Conservation (phyloP, 768 basidiomycete genomes). For the Kwoniella heveanensis region DNA sequence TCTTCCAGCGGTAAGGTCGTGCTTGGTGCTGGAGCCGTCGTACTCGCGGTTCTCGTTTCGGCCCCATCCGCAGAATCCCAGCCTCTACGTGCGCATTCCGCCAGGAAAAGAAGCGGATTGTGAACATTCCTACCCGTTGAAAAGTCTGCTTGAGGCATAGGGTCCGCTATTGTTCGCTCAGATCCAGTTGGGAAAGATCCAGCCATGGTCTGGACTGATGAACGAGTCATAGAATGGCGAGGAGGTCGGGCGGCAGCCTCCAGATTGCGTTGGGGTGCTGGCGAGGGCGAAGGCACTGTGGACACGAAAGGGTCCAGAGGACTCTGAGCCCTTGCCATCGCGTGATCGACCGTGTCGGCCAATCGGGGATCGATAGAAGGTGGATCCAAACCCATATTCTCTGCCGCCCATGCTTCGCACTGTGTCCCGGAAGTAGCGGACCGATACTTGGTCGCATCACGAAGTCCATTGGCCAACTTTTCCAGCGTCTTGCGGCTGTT, state of each 20-base stretch:
- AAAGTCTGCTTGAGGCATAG: conserved; percentile 8
- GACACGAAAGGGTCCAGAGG: conserved; percentile 14
- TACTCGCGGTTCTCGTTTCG: background rate
- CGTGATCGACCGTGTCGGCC: background rate
- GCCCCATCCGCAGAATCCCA: conserved; percentile 14
- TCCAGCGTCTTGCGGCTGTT: conserved; percentile 19
- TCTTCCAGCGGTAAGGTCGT: conserved; percentile 9
- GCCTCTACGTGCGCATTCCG: conserved; percentile 18
- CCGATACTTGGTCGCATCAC: background rate
- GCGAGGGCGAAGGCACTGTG: background rate
- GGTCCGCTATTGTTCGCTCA: conserved; percentile 5
- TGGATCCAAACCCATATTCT: background rate
- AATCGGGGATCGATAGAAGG: background rate
- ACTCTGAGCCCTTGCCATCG: conserved; percentile 1
- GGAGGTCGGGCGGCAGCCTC: background rate
- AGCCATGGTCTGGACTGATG: conserved; percentile 6
- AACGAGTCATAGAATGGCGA: conserved; percentile 10
- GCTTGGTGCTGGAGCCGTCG: conserved; percentile 5
- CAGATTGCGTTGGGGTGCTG: background rate
- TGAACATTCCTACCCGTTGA: conserved; percentile 12
- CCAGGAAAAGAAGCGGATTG: conserved; percentile 18
- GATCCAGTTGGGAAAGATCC: conserved; percentile 14
- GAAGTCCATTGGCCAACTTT: background rate
- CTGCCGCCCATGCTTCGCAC: background rate
- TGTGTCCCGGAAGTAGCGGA: background rate